Base-by-base conservation (phyloP, 805 yeast genomes). In the Candida yuanshanica region DNA sequence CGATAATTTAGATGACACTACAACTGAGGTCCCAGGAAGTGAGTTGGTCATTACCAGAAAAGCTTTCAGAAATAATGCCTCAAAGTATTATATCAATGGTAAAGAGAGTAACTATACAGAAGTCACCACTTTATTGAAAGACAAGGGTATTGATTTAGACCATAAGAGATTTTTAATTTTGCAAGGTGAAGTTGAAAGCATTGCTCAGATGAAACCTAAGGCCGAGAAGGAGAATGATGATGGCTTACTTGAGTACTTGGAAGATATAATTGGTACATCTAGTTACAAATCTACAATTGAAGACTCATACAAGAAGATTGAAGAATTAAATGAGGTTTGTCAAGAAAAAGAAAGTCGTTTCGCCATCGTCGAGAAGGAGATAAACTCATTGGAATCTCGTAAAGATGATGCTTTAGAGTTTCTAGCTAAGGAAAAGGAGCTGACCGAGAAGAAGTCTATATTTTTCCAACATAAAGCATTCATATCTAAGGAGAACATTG, bases 171-270 rank as follows among this genome's bases (percentile, higher is more conserved):
- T 93, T 54, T 71, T 93, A 52, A 95, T 93, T 57, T 68, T 93
- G 35, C 99, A 93, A 64, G 99, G 99, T 59, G 99, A 93, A 60
- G 99, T 93, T 33, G 99, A 93, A 65, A 83, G 90, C 49, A 93
- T 93, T 56, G 97, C 99, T 0, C 97, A 93, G 60, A 95, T 93
- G 99, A 91, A 91, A 58, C 85, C 99, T 10, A 93, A 91, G 56
- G 98, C 97, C 0, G 97, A 93, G 55, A 77, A 71, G 38, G 95
- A 87, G 39, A 79, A 79, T 48, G 98, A 91, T 53, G 98, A 93
- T 58, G 99, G 99, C 0, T 68, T 93, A 21, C 64, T 93, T 31
- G 99, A 95, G 56, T 93, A 93, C 58, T 65, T 93, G 45, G 99
- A 93, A 58, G 99, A 95, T 66, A 91, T 93, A 37, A 93, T 95